Evolutionary conservation across 2,329 filamentous ascomycete genomes (phyloP).

Genomic region (Monilinia laxa): DNA sequence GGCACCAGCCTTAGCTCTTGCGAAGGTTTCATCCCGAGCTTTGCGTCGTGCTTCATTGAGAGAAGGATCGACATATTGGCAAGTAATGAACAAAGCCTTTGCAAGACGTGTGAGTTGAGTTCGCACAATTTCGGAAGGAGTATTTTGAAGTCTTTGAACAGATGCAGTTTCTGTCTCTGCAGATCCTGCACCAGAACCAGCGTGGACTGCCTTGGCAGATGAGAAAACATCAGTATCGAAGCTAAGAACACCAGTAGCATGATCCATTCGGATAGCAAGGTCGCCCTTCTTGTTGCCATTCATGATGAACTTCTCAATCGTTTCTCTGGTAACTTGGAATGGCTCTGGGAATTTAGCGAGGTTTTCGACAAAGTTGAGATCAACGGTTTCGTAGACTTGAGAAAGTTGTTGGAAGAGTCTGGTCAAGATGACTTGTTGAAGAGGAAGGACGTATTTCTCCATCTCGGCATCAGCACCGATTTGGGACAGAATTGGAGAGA

Average conservation of each 20-base stretch:
- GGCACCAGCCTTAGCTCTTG: slow-evolving; percentile 81
- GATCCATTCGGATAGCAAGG: slow-evolving; percentile 91
- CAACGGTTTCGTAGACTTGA: slow-evolving; percentile 97
- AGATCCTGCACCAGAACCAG: slow-evolving; percentile 80
- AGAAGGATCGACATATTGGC: slow-evolving; percentile 89
- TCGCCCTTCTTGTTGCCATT: slow-evolving; percentile 99
- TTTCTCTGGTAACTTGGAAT: slow-evolving; percentile 85
- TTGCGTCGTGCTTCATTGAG: slow-evolving; percentile 80
- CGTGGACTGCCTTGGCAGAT: slow-evolving; percentile 86
- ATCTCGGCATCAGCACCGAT: slow-evolving; percentile 93
- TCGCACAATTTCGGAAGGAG: slow-evolving; percentile 94
- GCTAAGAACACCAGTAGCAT: slow-evolving; percentile 90
- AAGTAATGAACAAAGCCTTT: slow-evolving; percentile 87
- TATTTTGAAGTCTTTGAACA: slow-evolving; percentile 95
- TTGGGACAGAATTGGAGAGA: slow-evolving; percentile 90
- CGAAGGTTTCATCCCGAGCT: slow-evolving; percentile 76
- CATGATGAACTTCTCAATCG: slow-evolving; percentile 99
- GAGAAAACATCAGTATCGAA: slow-evolving; percentile 99
- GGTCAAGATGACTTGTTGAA: slow-evolving; percentile 98
- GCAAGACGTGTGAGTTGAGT: slow-evolving; percentile 90
- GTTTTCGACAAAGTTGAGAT: slow-evolving; percentile 87
- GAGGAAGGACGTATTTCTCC: slow-evolving; percentile 92
- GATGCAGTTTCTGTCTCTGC: slow-evolving; percentile 81
- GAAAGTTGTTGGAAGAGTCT: slow-evolving; percentile 98
- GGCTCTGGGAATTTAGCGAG: slow-evolving; percentile 95